Conservation (phyloP, 768 basidiomycete species). For the Amanita rimosa region DNA sequence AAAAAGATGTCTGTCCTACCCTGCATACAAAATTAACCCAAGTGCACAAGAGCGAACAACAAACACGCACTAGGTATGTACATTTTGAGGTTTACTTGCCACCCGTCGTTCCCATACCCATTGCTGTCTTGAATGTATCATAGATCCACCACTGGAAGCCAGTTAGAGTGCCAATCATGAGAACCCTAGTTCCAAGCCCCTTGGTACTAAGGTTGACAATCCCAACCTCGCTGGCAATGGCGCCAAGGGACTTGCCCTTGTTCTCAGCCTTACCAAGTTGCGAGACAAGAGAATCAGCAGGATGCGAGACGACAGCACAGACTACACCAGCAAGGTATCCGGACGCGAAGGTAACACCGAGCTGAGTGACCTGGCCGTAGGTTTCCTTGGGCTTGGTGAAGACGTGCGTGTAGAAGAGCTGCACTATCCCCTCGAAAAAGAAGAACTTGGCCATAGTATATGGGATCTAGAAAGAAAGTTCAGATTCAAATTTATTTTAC, state of each 20-base stretch:
- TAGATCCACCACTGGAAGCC: slow-evolving; percentile 96
- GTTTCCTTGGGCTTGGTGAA: slow-evolving; percentile 70
- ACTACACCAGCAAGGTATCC: slow-evolving; percentile 95
- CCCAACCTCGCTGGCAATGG: slow-evolving; percentile 66
- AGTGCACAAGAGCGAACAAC: slow-evolving; percentile 2
- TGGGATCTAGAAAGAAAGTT: slow-evolving; percentile 50
- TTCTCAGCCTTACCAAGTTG: slow-evolving; percentile 85
- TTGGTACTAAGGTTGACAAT: slow-evolving; percentile 57
- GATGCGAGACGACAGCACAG: slow-evolving; percentile 93
- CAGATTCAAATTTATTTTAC: background rate
- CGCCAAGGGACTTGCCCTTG: slow-evolving; percentile 68
- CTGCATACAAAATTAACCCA: slow-evolving; percentile 1
- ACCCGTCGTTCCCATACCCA: slow-evolving; percentile 84
- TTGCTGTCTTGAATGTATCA: slow-evolving; percentile 72
- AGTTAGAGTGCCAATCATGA: slow-evolving; percentile 68
- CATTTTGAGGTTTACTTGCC: slow-evolving; percentile 49
- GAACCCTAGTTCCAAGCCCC: slow-evolving; percentile 78
- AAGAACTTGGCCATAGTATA: slow-evolving; percentile 99
- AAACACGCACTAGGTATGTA: slow-evolving; percentile 3
- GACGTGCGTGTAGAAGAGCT: slow-evolving; percentile 81
- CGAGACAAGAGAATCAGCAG: slow-evolving; percentile 89
- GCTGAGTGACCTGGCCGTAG: slow-evolving; percentile 75
- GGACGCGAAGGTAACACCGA: slow-evolving; percentile 80
- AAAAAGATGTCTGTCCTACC: background rate
- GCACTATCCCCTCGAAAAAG: slow-evolving; percentile 87